Percentiles rank a stretch among this genome's conserved stretches.
These are phyloP conservation scores for Blastomyces percursus DNA, from an alignment of 2,329 filamentous ascomycete species.

Conservation along the genomic window DNA sequence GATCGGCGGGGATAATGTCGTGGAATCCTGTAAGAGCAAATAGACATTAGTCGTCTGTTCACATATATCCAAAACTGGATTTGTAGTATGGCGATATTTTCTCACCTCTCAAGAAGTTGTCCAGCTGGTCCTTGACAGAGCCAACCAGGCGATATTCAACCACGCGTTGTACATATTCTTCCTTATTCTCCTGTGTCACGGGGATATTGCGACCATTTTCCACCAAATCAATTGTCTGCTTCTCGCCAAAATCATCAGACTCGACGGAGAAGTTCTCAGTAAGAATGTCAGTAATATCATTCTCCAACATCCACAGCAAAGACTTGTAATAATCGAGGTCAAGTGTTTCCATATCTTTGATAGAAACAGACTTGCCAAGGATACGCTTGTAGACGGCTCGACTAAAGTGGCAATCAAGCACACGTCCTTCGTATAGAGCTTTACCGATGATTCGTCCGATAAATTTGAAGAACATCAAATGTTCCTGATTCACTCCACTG, in stretches of 20 bases:
- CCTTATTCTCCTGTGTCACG: slow-evolving; percentile 97
- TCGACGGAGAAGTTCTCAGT: slow-evolving; percentile 93
- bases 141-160: slow-evolving; percentile 88
- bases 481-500: slow-evolving; percentile 88
- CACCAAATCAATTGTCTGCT: slow-evolving; percentile 74
- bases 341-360: slow-evolving; percentile 99
- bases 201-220: slow-evolving; percentile 80
- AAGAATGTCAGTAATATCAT: slow-evolving; percentile 96
- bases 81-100: slow-evolving; percentile 9
- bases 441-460: slow-evolving; percentile 98
- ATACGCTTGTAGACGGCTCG: slow-evolving; percentile 98
- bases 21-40: slow-evolving; percentile 60
- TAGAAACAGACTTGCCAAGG: slow-evolving; percentile 82
- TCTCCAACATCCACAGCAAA: slow-evolving; percentile 94
- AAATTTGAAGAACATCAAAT: slow-evolving; percentile 98
- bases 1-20: slow-evolving; percentile 87
- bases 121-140: slow-evolving; percentile 88
- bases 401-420: slow-evolving; percentile 98
- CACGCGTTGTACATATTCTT: slow-evolving; percentile 88
- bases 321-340: slow-evolving; percentile 99
- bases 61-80: neutral
- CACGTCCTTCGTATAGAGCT: slow-evolving; percentile 86
- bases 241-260: slow-evolving; percentile 86
- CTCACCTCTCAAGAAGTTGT: slow-evolving; percentile 75
- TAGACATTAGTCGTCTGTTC: slow-evolving; percentile 22